Evolutionary conservation across 176 grass and related monocot species (phyloP), one percentile per base, ranked within the genome.

Genomic region (Oryza nivara): DNA sequence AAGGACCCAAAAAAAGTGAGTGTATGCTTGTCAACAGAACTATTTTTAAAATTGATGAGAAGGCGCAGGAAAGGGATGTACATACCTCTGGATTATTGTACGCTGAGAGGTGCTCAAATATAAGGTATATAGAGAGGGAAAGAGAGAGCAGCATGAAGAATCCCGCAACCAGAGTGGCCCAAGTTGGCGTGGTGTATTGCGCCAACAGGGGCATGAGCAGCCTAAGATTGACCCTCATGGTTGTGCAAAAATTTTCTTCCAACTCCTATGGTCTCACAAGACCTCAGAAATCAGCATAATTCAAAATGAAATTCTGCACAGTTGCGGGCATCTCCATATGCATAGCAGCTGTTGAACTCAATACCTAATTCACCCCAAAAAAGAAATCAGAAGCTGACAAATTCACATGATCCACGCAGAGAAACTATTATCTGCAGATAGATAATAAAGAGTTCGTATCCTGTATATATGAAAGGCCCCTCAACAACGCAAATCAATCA

Each of bases 61-160:
- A 45, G 48, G 36, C 8, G 72, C 16, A 79, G 60, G 15, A 11
- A 28, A 84, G 35, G 72, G 85, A 40, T 66, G 36, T 38, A 45
- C 67, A 85, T 71, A 97, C 95, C 95, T 95, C 95, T 7, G 95
- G 91, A 48, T 97, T 95, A 64, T 97, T 97, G 76, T 97, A 97
- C 17, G 95, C 88, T 4, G 88, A 95, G 13, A 97, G 92, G 71
- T 97, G 92, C 28, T 95, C 88, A 65, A 97, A 83, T 84, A 97
- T 89, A 19, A 97, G 91, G 74, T 89, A 97, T 60, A 85, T 79
- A 20, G 95, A 95, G 82, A 97, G 73, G 7, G 85, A 92, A 70
- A 99, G 82, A 0, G 90, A 80, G 76, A 91, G 22, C 28, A 92
- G 70, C 67, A 91, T 84, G 56, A 98, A 93, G 89, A 98, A 88